Base-by-base conservation (phyloP, 768 basidiomycete genomes). In the Lenzites betulinus region DNA sequence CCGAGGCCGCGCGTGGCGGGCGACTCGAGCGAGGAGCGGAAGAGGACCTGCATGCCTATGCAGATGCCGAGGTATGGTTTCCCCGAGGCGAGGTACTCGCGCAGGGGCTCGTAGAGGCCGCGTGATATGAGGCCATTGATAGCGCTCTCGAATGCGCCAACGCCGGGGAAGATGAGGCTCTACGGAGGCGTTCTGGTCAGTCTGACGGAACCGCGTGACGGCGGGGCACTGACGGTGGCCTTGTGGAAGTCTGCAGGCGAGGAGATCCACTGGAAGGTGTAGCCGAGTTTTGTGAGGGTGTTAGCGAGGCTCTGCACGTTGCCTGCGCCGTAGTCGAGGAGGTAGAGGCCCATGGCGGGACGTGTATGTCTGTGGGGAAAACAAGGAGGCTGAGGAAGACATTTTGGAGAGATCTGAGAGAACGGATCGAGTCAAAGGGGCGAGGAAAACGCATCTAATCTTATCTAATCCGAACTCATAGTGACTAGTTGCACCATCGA, bases 21-120 rank as follows among this genome's bases (percentile, higher is more conserved):
- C 15, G 88, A 88, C 77, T 99, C 97, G 62, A 83, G 76, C 16
- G 96, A 98, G 15, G 90, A 86, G 59, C 83, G 78, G 76, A 94
- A 98, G 62, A 99, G 90, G 58, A 97, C 85, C 75, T 99, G 97
- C 88, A 99, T 89, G 68, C 97, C 97, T 70, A 99, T 92, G 77
- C 97, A 99, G 78, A 99, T 98, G 39, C 93, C 93, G 75, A 97
- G 93, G 76, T 97, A 99, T 2, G 96, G 97, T 67, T 82, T 84
- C 25, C 97, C 96, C 12, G 92, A 92, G 16, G 76, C 75, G 67
- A 99, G 87, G 74, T 98, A 99, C 51, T 81, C 75, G 62, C 82
- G 83, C 58, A 99, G 80, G 25, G 93, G 94, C 64, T 90, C 84
- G 36, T 90, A 81, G 59, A 95, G 83, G 22, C 90, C 92, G 62